Base-by-base conservation (phyloP, 2,329 filamentous ascomycete species). In the Chrysoporthe austroafricana region DNA sequence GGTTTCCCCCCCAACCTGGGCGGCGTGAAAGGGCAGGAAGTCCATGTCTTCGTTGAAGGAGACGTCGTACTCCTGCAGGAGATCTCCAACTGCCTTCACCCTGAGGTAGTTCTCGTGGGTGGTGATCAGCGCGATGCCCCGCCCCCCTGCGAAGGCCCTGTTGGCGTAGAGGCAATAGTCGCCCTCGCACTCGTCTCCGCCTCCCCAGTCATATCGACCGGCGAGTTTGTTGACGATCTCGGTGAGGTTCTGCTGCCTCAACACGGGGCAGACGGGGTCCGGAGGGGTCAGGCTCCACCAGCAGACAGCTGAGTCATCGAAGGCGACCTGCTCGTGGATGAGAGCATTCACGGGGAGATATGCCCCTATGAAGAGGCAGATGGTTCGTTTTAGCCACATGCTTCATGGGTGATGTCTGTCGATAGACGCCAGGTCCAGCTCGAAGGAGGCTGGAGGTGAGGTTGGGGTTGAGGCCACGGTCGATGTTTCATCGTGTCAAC, bases 221-320 rank as follows among this genome's bases (percentile, higher is more conserved):
- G 77, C 72, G 58, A 79, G 56, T 32, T 16, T 77, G 13, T 75
- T 73, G 14, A 73, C 71, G 18, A 85, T 73, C 13, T 84, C 79
- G 2, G 82, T 83, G 4, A 85, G 70, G 2, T 83, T 78, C 21
- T 77, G 74, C 65, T 80, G 78, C 21, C 34, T 62, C 16, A 69
- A 43, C 18, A 68, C 58, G 36, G 68, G 68, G n/a, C 68, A 70
- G 26, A 54, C 54, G 42, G 64, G 66, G 39, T 68, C 68, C 4
- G 62, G 66, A 7, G 68, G 68, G 50, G 59, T 48, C 11, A 70
- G 11, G 18, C 66, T 59, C 68, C 68, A 70, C 61, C 62, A 70
- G 59, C 68, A 70, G 26, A 70, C 68, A 26, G 68, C 65, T 13
- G 68, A 61, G 18, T 59, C 68, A 52, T 67, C 66, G 52, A 68